Base-by-base conservation (phyloP, 2,329 filamentous ascomycete genomes). In the Pestalotiopsis sp. region DNA sequence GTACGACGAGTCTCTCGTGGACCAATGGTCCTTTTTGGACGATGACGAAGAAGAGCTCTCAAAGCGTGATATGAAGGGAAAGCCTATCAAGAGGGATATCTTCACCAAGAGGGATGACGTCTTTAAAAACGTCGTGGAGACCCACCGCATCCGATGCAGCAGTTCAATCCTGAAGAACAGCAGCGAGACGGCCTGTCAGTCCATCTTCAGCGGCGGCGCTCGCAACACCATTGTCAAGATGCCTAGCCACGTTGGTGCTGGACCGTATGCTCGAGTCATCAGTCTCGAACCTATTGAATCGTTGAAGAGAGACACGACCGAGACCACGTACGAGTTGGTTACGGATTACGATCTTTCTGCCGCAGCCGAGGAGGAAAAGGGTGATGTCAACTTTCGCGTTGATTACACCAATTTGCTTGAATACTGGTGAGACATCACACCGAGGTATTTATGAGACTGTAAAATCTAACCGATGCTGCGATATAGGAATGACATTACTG, bases 151-250 rank as follows among this genome's bases (percentile, higher is more conserved):
- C 27, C 23, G 27, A 17, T 61, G 58, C 58, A 49, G 41, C 41
- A 61, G n/a, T 38, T 61, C 58, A 13, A 14, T 36, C 27, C 25
- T 61, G 12, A 27, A 31, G 7, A 27, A 61, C 58, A 36, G 27
- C 13, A 36, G 17, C 27, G 58, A 61, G 58, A 61, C 27, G 31
- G 58, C 23, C 9, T 61, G 58, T 31, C 58, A 61, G 31, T 61
- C 58, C 13, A 61, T 61, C 27, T 61, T 61, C 27, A 61, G 31
- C 23, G 58, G 58, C 27, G 58, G 58, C 9, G 58, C 58, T n/a
- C 58, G 58, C 23, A 61, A 61, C 58, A 61, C 58, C 9, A 61
- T 61, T 61, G 58, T 61, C 58, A 61, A 61, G 58, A 61, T 61
- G 58, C 58, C 58, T 25, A 31, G 31, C 58, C 58, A 61, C 27